Evolutionary conservation across 1,284 basidiomycete genomes (phyloP).

Genomic region (Ustilago crameri): DNA sequence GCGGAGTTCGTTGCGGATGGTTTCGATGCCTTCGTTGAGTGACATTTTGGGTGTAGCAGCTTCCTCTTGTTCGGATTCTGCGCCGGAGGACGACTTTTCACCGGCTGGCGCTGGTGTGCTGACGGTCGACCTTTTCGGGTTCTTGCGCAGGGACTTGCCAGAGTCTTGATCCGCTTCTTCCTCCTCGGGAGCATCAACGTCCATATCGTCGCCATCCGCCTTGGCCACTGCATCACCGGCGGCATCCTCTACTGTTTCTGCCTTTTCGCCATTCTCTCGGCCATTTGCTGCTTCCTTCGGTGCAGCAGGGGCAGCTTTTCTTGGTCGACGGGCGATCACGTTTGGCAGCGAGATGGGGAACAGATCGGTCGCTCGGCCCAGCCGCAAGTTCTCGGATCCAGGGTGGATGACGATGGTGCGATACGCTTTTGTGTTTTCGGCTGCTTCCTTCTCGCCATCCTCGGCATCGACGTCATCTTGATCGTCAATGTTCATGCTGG

Average conservation of each 20-base stretch:
- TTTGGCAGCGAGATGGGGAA: slow-evolving; percentile 79
- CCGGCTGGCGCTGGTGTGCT: slow-evolving; percentile 5
- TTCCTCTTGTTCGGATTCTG: not conserved
- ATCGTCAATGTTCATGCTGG: slow-evolving; percentile 30
- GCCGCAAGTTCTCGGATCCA: slow-evolving; percentile 84
- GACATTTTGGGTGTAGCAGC: slow-evolving; percentile 9
- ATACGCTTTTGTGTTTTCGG: slow-evolving; percentile 41
- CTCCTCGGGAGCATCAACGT: slow-evolving; percentile 24
- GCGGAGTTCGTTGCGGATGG: slow-evolving; percentile 63
- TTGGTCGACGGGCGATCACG: slow-evolving; percentile 75
- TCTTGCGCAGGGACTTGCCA: slow-evolving; percentile 12
- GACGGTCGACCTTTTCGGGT: slow-evolving; percentile 23
- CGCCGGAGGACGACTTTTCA: slow-evolving; percentile 9
- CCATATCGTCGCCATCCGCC: slow-evolving; percentile 2
- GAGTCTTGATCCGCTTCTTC: slow-evolving; percentile 15
- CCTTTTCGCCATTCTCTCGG: not conserved
- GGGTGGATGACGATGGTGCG: slow-evolving; percentile 86
- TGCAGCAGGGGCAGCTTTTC: slow-evolving; percentile 6
- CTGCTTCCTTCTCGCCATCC: slow-evolving; percentile 38
- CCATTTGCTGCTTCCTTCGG: not conserved
- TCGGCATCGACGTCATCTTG: slow-evolving; percentile 43
- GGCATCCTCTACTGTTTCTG: not conserved
- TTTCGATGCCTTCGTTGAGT: slow-evolving; percentile 54
- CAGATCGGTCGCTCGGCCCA: slow-evolving; percentile 90
- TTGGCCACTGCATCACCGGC: slow-evolving; percentile 2